Evolutionary conservation across 345 rosid genomes (phyloP).

Genomic region (Syzygium grande): DNA sequence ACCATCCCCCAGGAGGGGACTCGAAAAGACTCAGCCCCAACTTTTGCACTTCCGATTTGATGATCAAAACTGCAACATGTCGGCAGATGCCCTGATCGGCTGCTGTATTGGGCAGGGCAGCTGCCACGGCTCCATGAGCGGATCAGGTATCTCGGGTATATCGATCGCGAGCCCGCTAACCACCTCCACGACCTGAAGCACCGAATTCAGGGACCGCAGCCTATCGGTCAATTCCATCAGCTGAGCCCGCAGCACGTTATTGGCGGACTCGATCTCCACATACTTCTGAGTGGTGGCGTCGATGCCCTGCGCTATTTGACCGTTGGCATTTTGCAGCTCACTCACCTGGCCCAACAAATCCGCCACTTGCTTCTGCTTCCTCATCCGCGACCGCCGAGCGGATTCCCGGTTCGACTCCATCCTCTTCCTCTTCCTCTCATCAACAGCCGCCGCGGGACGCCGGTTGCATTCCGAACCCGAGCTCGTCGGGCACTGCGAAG

Average conservation of each 20-base stretch:
- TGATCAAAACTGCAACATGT: slow-evolving; percentile 14
- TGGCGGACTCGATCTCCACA: slow-evolving; percentile 48
- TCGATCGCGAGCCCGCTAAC: slow-evolving; percentile 49
- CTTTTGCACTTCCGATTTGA: not conserved
- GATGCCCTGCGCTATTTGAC: slow-evolving; percentile 22
- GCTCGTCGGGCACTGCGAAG: slow-evolving; percentile 33
- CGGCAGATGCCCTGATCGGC: slow-evolving; percentile 41
- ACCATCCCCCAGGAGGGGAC: not conserved
- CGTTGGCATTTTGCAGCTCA: slow-evolving; percentile 39
- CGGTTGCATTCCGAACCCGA: slow-evolving; percentile 69
- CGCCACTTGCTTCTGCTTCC: slow-evolving; percentile 65
- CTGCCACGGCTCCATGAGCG: slow-evolving; percentile 55
- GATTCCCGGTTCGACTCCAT: slow-evolving; percentile 90
- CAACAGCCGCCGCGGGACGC: slow-evolving; percentile 21
- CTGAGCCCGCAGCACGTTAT: slow-evolving; percentile 61
- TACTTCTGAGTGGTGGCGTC: slow-evolving; percentile 18
- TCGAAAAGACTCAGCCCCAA: not conserved
- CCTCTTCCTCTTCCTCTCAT: slow-evolving; percentile 83
- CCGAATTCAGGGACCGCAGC: slow-evolving; percentile 31
- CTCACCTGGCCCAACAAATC: slow-evolving; percentile 47
- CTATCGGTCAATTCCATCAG: slow-evolving; percentile 59
- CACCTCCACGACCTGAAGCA: slow-evolving; percentile 42
- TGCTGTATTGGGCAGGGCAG: slow-evolving; percentile 43
- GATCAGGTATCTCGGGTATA: slow-evolving; percentile 64
- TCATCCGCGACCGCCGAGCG: slow-evolving; percentile 71